Conservation (phyloP, 2,329 filamentous ascomycete genomes). For the Alternaria ventricosa region DNA sequence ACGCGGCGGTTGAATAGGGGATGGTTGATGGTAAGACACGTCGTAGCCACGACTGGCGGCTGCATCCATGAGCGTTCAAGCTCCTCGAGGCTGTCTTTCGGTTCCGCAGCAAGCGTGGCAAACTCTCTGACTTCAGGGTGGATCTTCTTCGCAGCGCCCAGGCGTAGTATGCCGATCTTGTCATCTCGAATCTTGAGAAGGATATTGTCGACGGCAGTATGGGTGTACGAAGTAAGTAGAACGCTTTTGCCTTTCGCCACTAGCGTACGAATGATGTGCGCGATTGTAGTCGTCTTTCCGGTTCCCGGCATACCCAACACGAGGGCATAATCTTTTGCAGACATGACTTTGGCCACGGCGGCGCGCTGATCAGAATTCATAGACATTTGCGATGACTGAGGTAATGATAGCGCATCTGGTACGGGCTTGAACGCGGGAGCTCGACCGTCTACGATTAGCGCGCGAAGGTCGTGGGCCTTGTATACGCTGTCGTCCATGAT, state of each 20-base stretch:
- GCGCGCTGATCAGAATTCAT: slow-evolving; percentile 87
- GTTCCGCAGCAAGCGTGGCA: slow-evolving; percentile 75
- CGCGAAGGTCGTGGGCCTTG: slow-evolving; percentile 74
- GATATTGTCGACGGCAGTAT: slow-evolving; percentile 98
- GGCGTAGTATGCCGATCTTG: slow-evolving; percentile 78
- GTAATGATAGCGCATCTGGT: slow-evolving; percentile 67
- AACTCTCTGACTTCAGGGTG: slow-evolving; percentile 88
- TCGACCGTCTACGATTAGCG: slow-evolving; percentile 78
- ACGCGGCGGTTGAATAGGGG: slow-evolving; percentile 84
- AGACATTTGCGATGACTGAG: slow-evolving; percentile 60
- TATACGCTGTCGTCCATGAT: slow-evolving; percentile 83
- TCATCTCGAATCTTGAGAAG: slow-evolving; percentile 86
- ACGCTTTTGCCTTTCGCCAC: slow-evolving; percentile 91
- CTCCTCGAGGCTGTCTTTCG: slow-evolving; percentile 80
- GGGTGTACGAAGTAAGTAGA: slow-evolving; percentile 91
- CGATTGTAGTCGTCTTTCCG: slow-evolving; percentile 97
- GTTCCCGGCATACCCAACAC: slow-evolving; percentile 98
- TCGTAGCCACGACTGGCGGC: slow-evolving; percentile 90
- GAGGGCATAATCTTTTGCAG: slow-evolving; percentile 92
- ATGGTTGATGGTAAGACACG: slow-evolving; percentile 91
- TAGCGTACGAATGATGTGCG: slow-evolving; percentile 91
- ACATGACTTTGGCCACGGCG: slow-evolving; percentile 95
- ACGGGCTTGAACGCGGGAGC: slow-evolving; percentile 74
- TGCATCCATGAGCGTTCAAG: slow-evolving; percentile 84
- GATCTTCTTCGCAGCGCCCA: slow-evolving; percentile 84